Percentiles rank a stretch among this genome's conserved stretches.
Evolutionary conservation across 805 yeast species (phyloP).

Genomic region (Yarrowia osloensis): DNA sequence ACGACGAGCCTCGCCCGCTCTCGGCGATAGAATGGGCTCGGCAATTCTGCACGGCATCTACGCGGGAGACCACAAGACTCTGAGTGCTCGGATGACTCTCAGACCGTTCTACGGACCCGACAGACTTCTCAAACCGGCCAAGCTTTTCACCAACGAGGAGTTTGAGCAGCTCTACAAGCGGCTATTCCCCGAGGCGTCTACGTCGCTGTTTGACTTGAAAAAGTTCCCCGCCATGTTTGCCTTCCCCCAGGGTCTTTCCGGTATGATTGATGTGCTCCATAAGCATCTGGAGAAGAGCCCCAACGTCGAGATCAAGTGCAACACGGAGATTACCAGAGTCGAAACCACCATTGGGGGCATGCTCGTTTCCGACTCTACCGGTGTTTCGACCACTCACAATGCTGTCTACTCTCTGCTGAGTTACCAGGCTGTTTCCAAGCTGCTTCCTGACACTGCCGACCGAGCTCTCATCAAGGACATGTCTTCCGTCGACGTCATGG

Average conservation of each 20-base stretch:
- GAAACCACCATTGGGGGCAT: conserved; percentile 22
- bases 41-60: conserved; percentile 88
- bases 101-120: conserved; percentile 61
- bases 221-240: conserved; percentile 31
- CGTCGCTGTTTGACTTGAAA: neutral
- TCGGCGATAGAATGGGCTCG: conserved; percentile 63
- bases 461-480: conserved; percentile 45
- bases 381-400: neutral
- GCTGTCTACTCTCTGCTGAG: conserved; percentile 36
- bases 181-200: conserved; percentile 32
- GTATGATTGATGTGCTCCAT: conserved; percentile 8
- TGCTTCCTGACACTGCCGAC: conserved; percentile 30
- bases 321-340: neutral
- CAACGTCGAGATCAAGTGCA: conserved; percentile 12
- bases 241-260: conserved; percentile 21
- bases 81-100: conserved; percentile 67
- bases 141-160: conserved; percentile 37
- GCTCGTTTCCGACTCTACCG: neutral
- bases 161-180: conserved; percentile 37
- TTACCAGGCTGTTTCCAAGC: conserved; percentile 29
- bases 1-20: conserved; percentile 64
- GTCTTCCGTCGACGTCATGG: conserved; percentile 59
- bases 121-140: conserved; percentile 43
- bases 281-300: neutral
- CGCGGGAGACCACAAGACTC: conserved; percentile 72